Evolutionary conservation across 176 grass and related monocot species (phyloP).

Genomic region (Zoysia japonica): DNA sequence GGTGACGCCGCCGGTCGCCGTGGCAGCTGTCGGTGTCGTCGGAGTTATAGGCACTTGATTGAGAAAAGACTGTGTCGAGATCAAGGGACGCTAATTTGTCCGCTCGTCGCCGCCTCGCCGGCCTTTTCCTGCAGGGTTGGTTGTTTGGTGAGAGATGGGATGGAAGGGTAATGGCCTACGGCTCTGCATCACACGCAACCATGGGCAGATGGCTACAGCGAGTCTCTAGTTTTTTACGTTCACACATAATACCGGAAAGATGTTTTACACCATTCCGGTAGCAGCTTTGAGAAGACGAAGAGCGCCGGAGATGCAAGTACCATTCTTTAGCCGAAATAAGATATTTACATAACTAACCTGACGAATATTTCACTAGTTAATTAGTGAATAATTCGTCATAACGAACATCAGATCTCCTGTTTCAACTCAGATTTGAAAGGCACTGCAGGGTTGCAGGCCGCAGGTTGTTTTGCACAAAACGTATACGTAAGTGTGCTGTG

Average conservation of each 20-base stretch:
- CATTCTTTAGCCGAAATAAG: not conserved
- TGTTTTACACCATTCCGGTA: not conserved
- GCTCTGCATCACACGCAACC: not conserved
- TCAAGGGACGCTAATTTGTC: not conserved
- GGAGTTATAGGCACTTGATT: not conserved
- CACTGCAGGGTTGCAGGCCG: not conserved
- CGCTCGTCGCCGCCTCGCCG: not conserved
- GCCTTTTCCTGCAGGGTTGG: slow-evolving; percentile 6
- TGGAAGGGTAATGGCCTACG: not conserved
- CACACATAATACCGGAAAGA: not conserved
- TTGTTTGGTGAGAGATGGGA: slow-evolving; percentile 36
- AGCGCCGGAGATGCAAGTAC: not conserved
- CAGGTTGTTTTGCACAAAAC: not conserved
- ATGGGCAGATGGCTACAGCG: not conserved
- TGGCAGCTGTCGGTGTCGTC: not conserved
- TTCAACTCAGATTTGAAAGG: not conserved
- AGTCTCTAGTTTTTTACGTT: not conserved
- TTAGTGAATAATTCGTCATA: not conserved
- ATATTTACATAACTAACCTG: not conserved
- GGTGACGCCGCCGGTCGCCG: not conserved
- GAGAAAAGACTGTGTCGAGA: not conserved
- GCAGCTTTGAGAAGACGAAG: no score
- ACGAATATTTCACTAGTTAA: not conserved
- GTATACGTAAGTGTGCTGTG: not conserved
- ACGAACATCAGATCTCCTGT: not conserved